Conservation (phyloP, 2,329 filamentous ascomycete species). For the Pseudocercospora pini-densiflorae region DNA sequence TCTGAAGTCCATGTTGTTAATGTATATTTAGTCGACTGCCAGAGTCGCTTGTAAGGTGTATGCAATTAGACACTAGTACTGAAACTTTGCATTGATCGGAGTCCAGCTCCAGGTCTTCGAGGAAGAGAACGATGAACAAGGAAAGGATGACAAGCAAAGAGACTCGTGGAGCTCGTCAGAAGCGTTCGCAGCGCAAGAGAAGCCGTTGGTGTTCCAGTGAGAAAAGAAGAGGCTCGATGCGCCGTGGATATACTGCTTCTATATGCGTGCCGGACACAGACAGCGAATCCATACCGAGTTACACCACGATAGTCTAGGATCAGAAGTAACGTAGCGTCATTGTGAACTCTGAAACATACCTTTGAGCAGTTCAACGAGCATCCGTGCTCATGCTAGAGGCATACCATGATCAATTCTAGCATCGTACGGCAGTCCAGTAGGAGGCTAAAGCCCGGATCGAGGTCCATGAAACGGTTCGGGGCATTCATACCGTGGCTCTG, state of each 20-base stretch:
- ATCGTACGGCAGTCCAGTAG: slow-evolving; percentile 13
- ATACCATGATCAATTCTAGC: slow-evolving; percentile 17
- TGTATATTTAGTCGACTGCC: slow-evolving; percentile 28
- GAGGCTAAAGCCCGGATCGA: slow-evolving; percentile 17
- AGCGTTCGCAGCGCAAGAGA: slow-evolving; percentile 27
- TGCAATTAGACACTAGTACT: slow-evolving; percentile 34
- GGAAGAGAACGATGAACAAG: slow-evolving; percentile 42
- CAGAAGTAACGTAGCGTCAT: slow-evolving; percentile 28
- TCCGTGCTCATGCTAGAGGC: slow-evolving; percentile 27
- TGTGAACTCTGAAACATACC: slow-evolving; percentile 34
- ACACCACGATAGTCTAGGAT: slow-evolving; percentile 24
- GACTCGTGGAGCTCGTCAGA: slow-evolving; percentile 46
- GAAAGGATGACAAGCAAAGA: slow-evolving; percentile 42
- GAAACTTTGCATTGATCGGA: slow-evolving; percentile 38
- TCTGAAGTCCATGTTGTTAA: slow-evolving; percentile 48
- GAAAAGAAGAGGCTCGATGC: slow-evolving; percentile 24
- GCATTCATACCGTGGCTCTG: slow-evolving; percentile 14
- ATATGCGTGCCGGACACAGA: slow-evolving; percentile 31
- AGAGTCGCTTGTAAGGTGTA: slow-evolving; percentile 22
- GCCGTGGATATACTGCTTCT: slow-evolving; percentile 26
- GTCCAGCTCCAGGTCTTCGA: slow-evolving; percentile 50
- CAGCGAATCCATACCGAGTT: slow-evolving; percentile 26
- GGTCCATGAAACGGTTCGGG: slow-evolving; percentile 24
- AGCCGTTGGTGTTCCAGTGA: slow-evolving; percentile 33
- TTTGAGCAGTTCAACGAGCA: slow-evolving; percentile 31